These are phyloP conservation scores for Dactylonectria macrodidyma DNA, from an alignment of 2,329 filamentous ascomycete genomes.

Conservation along the genomic window DNA sequence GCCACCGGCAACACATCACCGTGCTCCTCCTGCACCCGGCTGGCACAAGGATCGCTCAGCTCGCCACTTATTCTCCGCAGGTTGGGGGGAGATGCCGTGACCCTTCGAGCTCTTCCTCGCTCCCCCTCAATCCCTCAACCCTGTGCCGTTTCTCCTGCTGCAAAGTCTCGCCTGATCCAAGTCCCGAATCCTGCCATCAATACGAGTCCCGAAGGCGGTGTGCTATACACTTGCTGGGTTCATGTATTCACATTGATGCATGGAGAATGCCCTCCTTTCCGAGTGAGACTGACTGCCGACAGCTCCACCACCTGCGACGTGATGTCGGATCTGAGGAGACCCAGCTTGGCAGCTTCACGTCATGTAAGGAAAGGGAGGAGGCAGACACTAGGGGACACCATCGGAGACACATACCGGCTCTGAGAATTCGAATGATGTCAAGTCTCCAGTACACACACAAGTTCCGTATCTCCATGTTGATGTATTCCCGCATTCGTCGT, in stretches of 20 bases:
- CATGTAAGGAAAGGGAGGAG: not conserved
- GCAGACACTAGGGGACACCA: not conserved
- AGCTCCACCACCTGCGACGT: not conserved
- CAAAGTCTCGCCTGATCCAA: not conserved
- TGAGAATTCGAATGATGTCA: not conserved
- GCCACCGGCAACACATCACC: not conserved
- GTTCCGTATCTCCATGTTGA: not conserved
- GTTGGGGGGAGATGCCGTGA: not conserved
- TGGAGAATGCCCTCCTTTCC: not conserved
- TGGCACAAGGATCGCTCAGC: not conserved
- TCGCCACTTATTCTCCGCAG: not conserved
- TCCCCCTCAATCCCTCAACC: not conserved
- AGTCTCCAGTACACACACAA: not conserved
- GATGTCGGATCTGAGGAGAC: not conserved
- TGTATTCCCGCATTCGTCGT: constrained; percentile 17
- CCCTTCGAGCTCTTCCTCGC: not conserved
- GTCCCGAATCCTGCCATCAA: not conserved
- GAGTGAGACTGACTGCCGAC: not conserved
- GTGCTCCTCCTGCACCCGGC: not conserved
- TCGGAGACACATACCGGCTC: not conserved
- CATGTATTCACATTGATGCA: not conserved
- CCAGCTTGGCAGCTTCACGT: not conserved
- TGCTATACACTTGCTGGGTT: not conserved
- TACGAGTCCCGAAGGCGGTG: not conserved
- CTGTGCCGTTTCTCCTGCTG: not conserved